Conservation (phyloP, 352 stramenopile species). For the Phytophthora macrochlamydospora region DNA sequence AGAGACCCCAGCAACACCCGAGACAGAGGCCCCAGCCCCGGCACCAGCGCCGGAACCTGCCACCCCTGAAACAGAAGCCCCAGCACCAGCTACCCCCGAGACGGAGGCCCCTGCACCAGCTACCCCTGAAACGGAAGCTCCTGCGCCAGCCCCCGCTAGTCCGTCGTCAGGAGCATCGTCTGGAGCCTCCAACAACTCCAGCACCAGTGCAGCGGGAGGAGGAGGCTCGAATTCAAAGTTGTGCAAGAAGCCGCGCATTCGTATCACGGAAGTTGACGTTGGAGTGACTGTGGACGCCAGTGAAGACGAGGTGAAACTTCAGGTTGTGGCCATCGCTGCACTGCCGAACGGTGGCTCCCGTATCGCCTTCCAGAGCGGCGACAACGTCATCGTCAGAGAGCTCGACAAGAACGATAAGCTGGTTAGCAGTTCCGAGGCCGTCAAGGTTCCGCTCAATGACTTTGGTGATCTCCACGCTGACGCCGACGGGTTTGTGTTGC, state of each 20-base stretch:
- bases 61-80: background rate
- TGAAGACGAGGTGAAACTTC: conserved; percentile 47
- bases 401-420: conserved; percentile 44
- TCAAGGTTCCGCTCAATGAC: conserved; percentile 35
- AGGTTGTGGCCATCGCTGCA: conserved; percentile 43
- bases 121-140: background rate
- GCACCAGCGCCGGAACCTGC: background rate
- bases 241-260: conserved; percentile 34
- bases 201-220: background rate
- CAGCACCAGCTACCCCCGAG: background rate
- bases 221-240: background rate
- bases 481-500: conserved; percentile 46
- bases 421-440: conserved; percentile 25
- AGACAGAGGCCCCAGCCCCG: background rate
- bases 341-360: conserved; percentile 42
- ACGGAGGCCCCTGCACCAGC: too few relatives aligned
- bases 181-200: background rate
- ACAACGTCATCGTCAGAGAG: conserved; percentile 40
- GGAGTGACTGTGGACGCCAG: conserved; percentile 29
- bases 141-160: too few relatives aligned
- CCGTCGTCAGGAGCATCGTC: too few relatives aligned
- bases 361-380: conserved; percentile 48
- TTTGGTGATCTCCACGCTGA: conserved; percentile 53
- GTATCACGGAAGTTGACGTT: conserved; percentile 42
- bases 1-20: background rate